A percentile compares a stretch with the other conserved stretches of the same genome.
Evolutionary conservation across 495 filamentous ascomycete species (phyloP).

Genomic region (Haplographium delicatum): DNA sequence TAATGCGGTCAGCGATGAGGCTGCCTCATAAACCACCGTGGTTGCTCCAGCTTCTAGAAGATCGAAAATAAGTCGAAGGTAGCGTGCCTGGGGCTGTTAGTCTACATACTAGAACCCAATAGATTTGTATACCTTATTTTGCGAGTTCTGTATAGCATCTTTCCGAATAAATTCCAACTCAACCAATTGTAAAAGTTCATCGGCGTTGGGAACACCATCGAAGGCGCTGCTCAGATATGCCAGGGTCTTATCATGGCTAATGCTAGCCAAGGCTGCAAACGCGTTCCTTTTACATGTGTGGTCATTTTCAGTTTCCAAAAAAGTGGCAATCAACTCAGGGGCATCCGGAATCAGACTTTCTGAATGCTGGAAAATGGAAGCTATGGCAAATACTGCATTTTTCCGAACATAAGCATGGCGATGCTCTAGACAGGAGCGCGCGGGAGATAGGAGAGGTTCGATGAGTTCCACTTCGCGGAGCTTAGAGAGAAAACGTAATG

Average conservation of each 20-base stretch:
- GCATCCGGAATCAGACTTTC: constrained; percentile 93
- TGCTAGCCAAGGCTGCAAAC: constrained; percentile 83
- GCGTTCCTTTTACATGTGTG: constrained; percentile 97
- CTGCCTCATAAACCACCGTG: constrained; percentile 96
- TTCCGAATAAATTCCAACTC: constrained; percentile 96
- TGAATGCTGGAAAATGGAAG: constrained; percentile 88
- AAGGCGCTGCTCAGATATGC: constrained; percentile 89
- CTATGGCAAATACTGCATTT: constrained; percentile 91
- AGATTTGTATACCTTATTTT: constrained; percentile 69
- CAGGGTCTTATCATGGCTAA: constrained; percentile 88
- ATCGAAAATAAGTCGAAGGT: constrained; percentile 93
- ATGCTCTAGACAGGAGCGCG: constrained; percentile 86
- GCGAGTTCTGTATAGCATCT: constrained; percentile 89
- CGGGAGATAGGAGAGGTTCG: constrained; percentile 89
- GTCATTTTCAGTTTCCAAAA: constrained; percentile 89
- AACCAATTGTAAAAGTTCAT: constrained; percentile 88
- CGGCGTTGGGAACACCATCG: constrained; percentile 87
- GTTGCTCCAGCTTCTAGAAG: constrained; percentile 87
- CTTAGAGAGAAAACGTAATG: constrained; percentile 94
- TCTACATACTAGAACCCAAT: constrained; percentile 27
- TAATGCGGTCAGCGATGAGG: constrained; percentile 90
- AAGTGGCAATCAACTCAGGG: constrained; percentile 82
- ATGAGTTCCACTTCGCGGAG: constrained; percentile 93
- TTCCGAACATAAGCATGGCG: constrained; percentile 97
- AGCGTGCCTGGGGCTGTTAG: constrained; percentile 59